phyloP scores from a whole-genome alignment of 495 filamentous ascomycete genomes.

The Talaromyces ruber region DNA sequence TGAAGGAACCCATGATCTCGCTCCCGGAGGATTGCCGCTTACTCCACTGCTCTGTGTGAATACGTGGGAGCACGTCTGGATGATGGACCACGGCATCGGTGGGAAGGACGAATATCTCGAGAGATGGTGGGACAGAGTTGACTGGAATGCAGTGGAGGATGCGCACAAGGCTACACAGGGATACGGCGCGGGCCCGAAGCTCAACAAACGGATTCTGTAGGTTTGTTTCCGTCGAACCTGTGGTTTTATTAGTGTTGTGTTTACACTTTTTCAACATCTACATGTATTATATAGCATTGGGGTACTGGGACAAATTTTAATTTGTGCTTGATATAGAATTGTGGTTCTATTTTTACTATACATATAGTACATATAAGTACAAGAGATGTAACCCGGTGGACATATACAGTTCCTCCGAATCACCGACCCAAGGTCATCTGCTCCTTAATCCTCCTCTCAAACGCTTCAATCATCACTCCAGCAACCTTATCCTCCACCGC shows the following conservation, averaged over 20 bases:
- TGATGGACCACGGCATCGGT: constrained; percentile 72
- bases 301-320: neutral
- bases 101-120: constrained; percentile 72
- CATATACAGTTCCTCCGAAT: neutral
- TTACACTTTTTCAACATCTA: neutral
- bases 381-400: too few relatives aligned
- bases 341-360: constrained; percentile 3
- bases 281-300: constrained; percentile 5
- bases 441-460: constrained; percentile 68
- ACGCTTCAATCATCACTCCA: constrained; percentile 82
- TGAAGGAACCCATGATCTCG: constrained; percentile 30
- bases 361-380: constrained; percentile 9
- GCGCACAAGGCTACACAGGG: neutral
- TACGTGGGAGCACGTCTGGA: constrained; percentile 93
- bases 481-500: constrained; percentile 79
- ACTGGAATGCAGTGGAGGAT: constrained; percentile 68
- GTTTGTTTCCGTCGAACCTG: neutral
- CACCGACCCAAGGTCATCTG: constrained; percentile 32
- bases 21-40: constrained; percentile 62
- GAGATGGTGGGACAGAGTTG: constrained; percentile 77
- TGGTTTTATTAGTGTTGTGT: neutral
- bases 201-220: neutral
- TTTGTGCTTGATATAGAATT: constrained; percentile 4
- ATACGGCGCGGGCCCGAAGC: neutral
- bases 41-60: constrained; percentile 81